Base-by-base conservation (phyloP, 2,329 filamentous ascomycete species). In the Sclerotinia spermophila region DNA sequence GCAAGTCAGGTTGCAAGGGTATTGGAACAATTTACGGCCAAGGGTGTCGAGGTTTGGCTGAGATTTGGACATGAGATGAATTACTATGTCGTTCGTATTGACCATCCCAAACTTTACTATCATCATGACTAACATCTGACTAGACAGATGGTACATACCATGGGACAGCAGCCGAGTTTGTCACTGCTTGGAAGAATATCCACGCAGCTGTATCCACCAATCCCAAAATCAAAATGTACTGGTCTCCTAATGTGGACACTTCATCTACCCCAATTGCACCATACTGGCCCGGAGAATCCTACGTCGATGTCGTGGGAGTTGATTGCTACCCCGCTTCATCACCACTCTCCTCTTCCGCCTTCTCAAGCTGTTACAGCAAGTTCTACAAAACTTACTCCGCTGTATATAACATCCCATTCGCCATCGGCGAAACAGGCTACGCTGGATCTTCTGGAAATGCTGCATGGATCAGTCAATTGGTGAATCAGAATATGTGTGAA, bases 31-130 rank as follows among this genome's bases (percentile, higher is more conserved):
- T 71, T 71, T 33, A 71, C 70, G 7, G 30, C 33, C 4, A 59
- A 59, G 33, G 59, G 59, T 15, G 67, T 71, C n/a, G 70, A 71
- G 7, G 60, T 71, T 40, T 71, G 70, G 70, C 40, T 71, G 67
- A 58, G 70, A 60, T 71, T 71, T 24, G 67, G 70, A 6, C 70
- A 71, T 69, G 70, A 71, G 67, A 71, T 71, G 70, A 71, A 71
- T 45, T 71, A 66, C 33, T 71, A 71, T 59, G 60, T 65, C 17
- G 70, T 71, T 35, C 59, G 58, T 55, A 40, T 33, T 30, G 6
- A 21, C 8, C 19, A n/a, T 44, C n/a, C 21, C 5, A 24, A 35
- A 10, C 15, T 24, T n/a, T 24, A 19, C 53, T 35, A 27, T 5
- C 10, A 24, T 48, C 3, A 17, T n/a, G 19, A 45, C 42, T 61